Evolutionary conservation across 306 rosid species (phyloP).

Genomic region (Nissolia schottii): DNA sequence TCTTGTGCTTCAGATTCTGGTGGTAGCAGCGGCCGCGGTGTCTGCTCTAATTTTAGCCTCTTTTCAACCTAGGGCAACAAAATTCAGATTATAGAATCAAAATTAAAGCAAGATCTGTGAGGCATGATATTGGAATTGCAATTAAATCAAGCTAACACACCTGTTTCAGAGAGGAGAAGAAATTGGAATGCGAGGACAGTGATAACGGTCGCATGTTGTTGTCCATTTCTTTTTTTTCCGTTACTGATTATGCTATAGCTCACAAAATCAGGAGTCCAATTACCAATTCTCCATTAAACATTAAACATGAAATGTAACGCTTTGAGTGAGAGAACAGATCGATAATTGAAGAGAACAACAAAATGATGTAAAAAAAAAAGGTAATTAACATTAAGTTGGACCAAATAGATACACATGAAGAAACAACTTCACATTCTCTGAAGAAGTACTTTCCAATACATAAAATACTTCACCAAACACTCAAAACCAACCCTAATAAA

Average conservation of each 20-base stretch:
- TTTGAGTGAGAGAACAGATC: background rate
- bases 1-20: conserved; percentile 20
- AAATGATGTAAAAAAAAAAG: background rate
- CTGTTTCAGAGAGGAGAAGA: conserved; percentile 80
- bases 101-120: background rate
- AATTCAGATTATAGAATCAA: background rate
- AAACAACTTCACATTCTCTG: conserved; percentile 31
- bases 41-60: conserved; percentile 59
- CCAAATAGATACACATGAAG: conserved; percentile 15
- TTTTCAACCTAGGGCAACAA: conserved; percentile 59
- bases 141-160: conserved; percentile 17
- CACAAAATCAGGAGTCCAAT: background rate
- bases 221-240: background rate
- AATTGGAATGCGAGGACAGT: conserved; percentile 50
- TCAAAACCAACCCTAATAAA: conserved; percentile 1
- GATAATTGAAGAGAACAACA: background rate
- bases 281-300: background rate
- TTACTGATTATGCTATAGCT: background rate
- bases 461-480: background rate
- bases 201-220: conserved; percentile 26
- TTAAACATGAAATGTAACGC: background rate
- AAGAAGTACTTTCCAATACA: conserved; percentile 2
- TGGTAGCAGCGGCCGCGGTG: too few relatives aligned
- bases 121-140: background rate
- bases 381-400: background rate